Conservation (phyloP, 2,329 filamentous ascomycete species). For the Penicillium sclerotiorum region DNA sequence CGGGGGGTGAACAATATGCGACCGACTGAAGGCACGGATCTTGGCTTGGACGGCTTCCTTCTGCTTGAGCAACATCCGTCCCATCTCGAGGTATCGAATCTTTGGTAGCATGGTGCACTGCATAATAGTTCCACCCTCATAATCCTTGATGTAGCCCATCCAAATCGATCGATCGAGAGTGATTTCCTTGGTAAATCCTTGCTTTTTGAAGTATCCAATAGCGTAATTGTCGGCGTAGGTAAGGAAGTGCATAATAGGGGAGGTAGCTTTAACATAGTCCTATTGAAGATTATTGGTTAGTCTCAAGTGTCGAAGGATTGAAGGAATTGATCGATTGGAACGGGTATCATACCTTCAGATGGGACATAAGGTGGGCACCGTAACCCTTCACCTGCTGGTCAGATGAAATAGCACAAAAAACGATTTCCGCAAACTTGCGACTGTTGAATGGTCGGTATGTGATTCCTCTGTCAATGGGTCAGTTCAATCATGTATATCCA, state of each 20-base stretch:
- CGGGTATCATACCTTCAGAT: constrained; percentile 80
- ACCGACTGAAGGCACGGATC: constrained; percentile 87
- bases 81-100: constrained; percentile 89
- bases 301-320: too few species aligned
- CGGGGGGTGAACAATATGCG: constrained; percentile 81
- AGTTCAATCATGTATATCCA: constrained; percentile 1
- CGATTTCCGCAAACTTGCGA: constrained; percentile 93
- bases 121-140: constrained; percentile 98
- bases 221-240: constrained; percentile 99
- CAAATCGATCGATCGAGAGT: constrained; percentile 85
- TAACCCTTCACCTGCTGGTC: constrained; percentile 99
- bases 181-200: constrained; percentile 98
- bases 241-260: constrained; percentile 96
- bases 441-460: constrained; percentile 94
- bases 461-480: constrained; percentile 68
- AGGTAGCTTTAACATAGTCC: constrained; percentile 96
- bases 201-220: constrained; percentile 98
- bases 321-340: too few species aligned
- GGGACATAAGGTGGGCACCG: constrained; percentile 95
- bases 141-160: constrained; percentile 99
- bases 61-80: constrained; percentile 94
- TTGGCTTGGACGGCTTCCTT: constrained; percentile 95
- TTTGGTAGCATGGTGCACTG: constrained; percentile 97
- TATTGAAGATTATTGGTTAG: constrained; percentile 20
- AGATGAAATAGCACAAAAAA: constrained; percentile 96